Evolutionary conservation across 192 early-diverging fungal genomes (phyloP).

Genomic region (Gryganskiella cystojenkinii): DNA sequence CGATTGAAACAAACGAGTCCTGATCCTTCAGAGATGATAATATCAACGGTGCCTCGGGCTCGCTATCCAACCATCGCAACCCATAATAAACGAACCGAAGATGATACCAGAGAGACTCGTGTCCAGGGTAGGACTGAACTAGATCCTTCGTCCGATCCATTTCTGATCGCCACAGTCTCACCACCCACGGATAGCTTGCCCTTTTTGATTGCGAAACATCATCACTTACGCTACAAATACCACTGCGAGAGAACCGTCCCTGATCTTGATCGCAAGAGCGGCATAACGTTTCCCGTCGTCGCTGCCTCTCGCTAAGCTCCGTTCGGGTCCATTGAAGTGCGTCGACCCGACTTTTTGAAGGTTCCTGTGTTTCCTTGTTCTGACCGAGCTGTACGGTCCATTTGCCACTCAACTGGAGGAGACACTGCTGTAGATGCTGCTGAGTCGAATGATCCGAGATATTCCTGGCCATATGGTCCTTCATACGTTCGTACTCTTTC

Average conservation of each 20-base stretch:
- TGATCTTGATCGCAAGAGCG: background rate
- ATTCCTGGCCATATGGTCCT: constrained; percentile 47
- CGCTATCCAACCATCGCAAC: constrained; percentile 41
- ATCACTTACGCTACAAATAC: background rate
- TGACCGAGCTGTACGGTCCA: constrained; percentile 24
- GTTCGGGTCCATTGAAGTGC: constrained; percentile 34
- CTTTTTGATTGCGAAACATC: background rate
- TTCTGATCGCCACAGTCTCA: constrained; percentile 41
- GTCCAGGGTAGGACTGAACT: constrained; percentile 57
- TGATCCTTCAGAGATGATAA: background rate
- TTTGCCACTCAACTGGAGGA: constrained; percentile 33
- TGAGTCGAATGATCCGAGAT: constrained; percentile 62
- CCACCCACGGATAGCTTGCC: constrained; percentile 36
- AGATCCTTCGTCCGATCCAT: constrained; percentile 30
- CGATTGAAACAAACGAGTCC: constrained; percentile 10
- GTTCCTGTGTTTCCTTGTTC: background rate
- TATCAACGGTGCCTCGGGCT: background rate
- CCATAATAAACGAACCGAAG: constrained; percentile 55
- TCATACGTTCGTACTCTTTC: constrained; percentile 44
- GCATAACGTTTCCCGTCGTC: background rate
- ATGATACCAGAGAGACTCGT: constrained; percentile 66
- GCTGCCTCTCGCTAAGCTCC: constrained; percentile 14
- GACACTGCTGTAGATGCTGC: constrained; percentile 56
- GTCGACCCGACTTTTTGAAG: background rate
- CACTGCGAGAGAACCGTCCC: background rate